Conservation (phyloP, 2,329 filamentous ascomycete species). For the Arthroderma sp. region DNA sequence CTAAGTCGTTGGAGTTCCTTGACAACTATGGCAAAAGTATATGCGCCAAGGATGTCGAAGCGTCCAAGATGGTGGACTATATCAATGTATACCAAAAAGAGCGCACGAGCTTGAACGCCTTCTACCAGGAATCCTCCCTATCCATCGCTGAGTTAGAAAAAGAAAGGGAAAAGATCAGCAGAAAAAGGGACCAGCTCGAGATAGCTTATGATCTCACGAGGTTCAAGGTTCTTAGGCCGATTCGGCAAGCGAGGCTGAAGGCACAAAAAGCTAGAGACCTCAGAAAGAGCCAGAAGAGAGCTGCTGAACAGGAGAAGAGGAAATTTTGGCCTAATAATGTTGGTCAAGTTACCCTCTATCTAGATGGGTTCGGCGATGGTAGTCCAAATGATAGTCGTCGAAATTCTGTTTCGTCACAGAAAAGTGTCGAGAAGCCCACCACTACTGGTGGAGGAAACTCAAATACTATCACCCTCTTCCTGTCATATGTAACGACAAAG, state of each 20-base stretch:
- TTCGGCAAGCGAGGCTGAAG: slow-evolving; percentile 16
- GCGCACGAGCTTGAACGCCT: slow-evolving; percentile 16
- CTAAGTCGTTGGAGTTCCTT: slow-evolving; percentile 18
- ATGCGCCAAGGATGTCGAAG: slow-evolving; percentile 17
- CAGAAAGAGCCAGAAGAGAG: slow-evolving; percentile 19
- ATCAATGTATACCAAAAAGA: slow-evolving; percentile 22
- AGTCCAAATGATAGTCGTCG: slow-evolving; percentile 15
- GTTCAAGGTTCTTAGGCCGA: slow-evolving; percentile 15
- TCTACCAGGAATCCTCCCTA: slow-evolving; percentile 14
- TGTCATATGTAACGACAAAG: slow-evolving; percentile 47
- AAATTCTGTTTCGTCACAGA: slow-evolving; percentile 16
- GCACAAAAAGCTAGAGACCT: slow-evolving; percentile 16
- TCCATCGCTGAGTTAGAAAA: slow-evolving; percentile 17
- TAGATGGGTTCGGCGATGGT: slow-evolving; percentile 21
- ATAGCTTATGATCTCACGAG: slow-evolving; percentile 9
- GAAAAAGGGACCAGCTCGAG: slow-evolving; percentile 13
- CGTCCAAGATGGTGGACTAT: slow-evolving; percentile 21
- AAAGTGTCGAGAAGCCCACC: slow-evolving; percentile 6
- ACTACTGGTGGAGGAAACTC: slow-evolving; percentile 6
- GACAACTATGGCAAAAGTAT: slow-evolving; percentile 24
- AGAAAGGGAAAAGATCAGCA: slow-evolving; percentile 15
- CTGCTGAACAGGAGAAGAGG: slow-evolving; percentile 19
- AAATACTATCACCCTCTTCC: slow-evolving; percentile 25
- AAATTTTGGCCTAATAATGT: slow-evolving; percentile 26
- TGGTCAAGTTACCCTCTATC: slow-evolving; percentile 23